Conservation (phyloP, 805 yeast species). For the Teunomyces cretensis region DNA sequence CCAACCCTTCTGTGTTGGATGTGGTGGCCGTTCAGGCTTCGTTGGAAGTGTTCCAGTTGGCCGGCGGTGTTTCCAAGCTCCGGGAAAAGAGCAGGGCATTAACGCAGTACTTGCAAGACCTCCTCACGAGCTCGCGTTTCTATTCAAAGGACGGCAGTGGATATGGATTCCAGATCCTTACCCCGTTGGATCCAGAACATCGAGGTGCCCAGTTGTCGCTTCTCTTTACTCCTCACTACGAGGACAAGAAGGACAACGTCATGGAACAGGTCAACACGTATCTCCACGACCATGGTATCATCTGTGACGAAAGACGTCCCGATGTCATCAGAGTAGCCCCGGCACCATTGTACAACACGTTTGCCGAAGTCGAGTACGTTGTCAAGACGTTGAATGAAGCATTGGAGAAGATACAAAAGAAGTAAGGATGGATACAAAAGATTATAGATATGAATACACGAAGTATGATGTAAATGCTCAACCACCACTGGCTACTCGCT, state of each 20-base stretch:
- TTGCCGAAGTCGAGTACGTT: conserved; percentile 56
- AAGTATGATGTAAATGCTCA: too few relatives aligned
- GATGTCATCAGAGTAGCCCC: conserved; percentile 91
- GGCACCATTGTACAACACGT: conserved; percentile 76
- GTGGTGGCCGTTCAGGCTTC: conserved; percentile 72
- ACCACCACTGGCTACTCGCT: too few relatives aligned
- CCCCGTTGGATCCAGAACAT: conserved; percentile 56
- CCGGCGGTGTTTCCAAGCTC: conserved; percentile 63
- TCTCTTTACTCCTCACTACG: conserved; percentile 50
- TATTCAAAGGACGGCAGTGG: conserved; percentile 36
- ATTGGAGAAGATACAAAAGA: conserved; percentile 14
- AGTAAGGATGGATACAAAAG: too few relatives aligned
- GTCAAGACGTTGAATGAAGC: conserved; percentile 46
- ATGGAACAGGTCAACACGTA: conserved; percentile 62
- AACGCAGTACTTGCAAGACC: conserved; percentile 55
- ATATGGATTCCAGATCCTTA: conserved; percentile 62
- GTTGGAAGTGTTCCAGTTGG: conserved; percentile 54
- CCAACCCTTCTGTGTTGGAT: conserved; percentile 87
- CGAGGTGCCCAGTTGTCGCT: conserved; percentile 85
- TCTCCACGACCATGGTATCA: conserved; percentile 59
- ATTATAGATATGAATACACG: too few relatives aligned
- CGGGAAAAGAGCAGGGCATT: conserved; percentile 56
- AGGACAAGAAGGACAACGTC: conserved; percentile 33
- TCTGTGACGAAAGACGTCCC: conserved; percentile 89
- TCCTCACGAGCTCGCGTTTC: conserved; percentile 47